Evolutionary conservation across 352 stramenopile species (phyloP).

Genomic region (Discostella stelligera): DNA sequence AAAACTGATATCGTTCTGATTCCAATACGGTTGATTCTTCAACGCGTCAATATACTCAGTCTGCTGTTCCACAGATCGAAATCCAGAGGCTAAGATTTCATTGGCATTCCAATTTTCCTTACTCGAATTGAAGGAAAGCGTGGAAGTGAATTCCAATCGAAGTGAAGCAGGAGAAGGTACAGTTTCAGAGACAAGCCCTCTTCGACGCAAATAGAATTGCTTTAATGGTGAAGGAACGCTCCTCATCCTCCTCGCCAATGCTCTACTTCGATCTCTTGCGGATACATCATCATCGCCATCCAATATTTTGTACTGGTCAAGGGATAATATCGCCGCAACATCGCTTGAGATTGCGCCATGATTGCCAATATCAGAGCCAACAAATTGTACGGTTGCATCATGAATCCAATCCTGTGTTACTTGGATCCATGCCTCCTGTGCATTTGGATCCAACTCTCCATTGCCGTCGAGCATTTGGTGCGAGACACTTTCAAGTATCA

Average conservation of each 20-base stretch:
- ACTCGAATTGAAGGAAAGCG: background rate
- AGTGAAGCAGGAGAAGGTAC: background rate
- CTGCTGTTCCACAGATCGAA: background rate
- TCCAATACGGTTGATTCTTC: background rate
- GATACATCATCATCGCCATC: background rate
- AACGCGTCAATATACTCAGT: background rate
- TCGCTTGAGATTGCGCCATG: background rate
- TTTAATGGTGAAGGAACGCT: background rate
- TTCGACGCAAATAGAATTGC: background rate
- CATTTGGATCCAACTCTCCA: background rate
- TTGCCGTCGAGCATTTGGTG: background rate
- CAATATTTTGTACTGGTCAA: background rate
- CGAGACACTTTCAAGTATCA: background rate
- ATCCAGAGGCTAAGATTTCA: background rate
- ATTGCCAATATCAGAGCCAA: background rate
- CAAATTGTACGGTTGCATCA: background rate
- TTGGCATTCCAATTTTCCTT: background rate
- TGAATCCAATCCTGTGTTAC: conserved; percentile 3
- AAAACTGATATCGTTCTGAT: background rate
- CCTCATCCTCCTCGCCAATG: background rate
- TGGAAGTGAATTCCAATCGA: background rate
- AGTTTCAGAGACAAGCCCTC: background rate
- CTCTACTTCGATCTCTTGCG: background rate
- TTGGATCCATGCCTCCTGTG: background rate
- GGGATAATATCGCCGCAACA: background rate